Percentiles rank a stretch among this genome's conserved stretches.
Conservation (phyloP, 129 eudicot species). For the Solidago caesia region DNA sequence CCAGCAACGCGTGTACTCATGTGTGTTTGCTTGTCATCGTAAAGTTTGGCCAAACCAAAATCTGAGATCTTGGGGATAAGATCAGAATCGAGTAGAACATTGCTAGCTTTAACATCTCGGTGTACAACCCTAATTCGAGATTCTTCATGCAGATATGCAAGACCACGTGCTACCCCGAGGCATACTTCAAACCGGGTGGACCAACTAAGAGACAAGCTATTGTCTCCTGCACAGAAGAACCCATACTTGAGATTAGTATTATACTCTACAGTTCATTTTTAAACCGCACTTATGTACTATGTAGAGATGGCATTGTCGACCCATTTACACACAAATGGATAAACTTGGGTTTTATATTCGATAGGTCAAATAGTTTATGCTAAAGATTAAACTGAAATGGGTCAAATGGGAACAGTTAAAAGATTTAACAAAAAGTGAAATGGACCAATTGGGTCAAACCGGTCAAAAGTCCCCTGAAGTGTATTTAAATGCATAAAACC, state of each 20-base stretch:
- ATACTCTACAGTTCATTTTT: background rate
- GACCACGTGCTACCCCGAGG: slow-evolving; percentile 77
- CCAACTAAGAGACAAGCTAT: slow-evolving; percentile 59
- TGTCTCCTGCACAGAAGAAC: slow-evolving; percentile 47
- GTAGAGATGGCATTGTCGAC: no score
- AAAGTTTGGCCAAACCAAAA: slow-evolving; percentile 87
- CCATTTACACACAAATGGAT: no score
- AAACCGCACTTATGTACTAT: background rate
- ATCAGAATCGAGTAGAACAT: slow-evolving; percentile 74
- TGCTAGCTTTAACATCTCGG: slow-evolving; percentile 89
- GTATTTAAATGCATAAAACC: no score
- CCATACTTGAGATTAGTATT: slow-evolving; percentile 2
- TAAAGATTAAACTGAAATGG: no score
- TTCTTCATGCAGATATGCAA: slow-evolving; percentile 82
- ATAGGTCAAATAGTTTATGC: no score
- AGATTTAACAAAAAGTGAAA: no score
- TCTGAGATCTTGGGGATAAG: slow-evolving; percentile 81
- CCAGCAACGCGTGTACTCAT: slow-evolving; percentile 94
- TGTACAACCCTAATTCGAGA: slow-evolving; percentile 71
- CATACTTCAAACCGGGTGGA: slow-evolving; percentile 70
- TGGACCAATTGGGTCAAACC: no score
- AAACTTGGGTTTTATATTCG: no score
- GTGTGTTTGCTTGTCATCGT: slow-evolving; percentile 83
- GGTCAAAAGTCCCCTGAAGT: no score
- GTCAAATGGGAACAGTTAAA: no score